Base-by-base conservation (phyloP, 2,329 filamentous ascomycete species). In the Cytospora mali region DNA sequence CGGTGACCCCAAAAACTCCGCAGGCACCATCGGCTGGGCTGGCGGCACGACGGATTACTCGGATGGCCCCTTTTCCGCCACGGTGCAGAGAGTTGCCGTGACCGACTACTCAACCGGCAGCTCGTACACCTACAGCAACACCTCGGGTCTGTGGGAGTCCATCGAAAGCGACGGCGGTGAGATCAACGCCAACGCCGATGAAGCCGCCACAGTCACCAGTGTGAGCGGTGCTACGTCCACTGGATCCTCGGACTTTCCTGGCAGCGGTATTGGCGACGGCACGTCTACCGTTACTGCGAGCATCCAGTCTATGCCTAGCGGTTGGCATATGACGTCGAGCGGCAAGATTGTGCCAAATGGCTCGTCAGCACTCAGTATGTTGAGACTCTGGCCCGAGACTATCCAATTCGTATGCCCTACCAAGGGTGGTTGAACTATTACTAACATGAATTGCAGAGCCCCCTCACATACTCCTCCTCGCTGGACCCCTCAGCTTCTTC, bases 61-160 rank as follows among this genome's bases (percentile, higher is more conserved):
- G 62, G 72, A 88, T 66, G 94, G 91, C 0, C 95, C 95, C 1
- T 99, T 90, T 79, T 87, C 83, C 67, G 98, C 98, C 93, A 79
- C 85, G 59, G 88, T 98, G 72, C 85, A 89, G 75, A 90, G 84
- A 31, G 77, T 97, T 69, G 81, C 84, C 60, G 85, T 97, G 49
- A 88, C 88, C 57, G 95, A 99, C 79, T 99, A 98, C 80, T 97
- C 93, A 25, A 97, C 93, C 1, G 95, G 95, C 59, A 88, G 84
- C 21, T 80, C 89, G 66, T 99, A 99, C 81, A 81, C 79, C 62
- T 99, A 98, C 78, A 85, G 85, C 68, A 91, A 95, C 74, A 85
- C 82, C 42, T 88, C 84, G 54, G 95, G 95, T 54, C 84, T 81
- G 25, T 97, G 92, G 91, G 72, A 85, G 68, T 94, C 91, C 55